Conservation (phyloP, 129 eudicot species). For the Mikania micrantha region DNA sequence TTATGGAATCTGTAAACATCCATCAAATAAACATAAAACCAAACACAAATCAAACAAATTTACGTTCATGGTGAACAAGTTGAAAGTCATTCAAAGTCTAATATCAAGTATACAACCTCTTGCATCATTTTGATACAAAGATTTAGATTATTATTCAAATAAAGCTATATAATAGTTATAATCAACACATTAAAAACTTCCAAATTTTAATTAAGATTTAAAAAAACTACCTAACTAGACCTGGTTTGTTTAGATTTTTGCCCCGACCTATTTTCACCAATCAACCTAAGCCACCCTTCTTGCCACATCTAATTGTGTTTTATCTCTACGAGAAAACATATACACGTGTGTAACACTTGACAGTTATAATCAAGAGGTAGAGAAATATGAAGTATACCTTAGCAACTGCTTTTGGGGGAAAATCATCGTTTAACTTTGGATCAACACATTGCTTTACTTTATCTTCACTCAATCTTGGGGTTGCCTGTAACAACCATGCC, state of each 20-base stretch:
- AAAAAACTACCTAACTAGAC: background rate
- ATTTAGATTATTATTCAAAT: background rate
- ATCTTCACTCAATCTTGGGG: conserved; percentile 83
- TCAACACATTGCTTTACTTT: conserved; percentile 89
- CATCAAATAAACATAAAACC: background rate
- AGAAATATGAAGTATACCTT: conserved; percentile 35
- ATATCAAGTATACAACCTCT: background rate
- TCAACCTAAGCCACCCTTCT: background rate
- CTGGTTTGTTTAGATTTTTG: background rate
- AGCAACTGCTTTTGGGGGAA: conserved; percentile 79
- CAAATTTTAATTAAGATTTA: background rate
- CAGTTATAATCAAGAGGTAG: background rate
- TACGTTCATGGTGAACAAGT: background rate
- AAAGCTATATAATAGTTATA: too few species aligned
- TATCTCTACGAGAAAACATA: background rate
- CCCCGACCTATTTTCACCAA: background rate
- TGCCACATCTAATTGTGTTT: background rate
- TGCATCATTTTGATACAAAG: background rate
- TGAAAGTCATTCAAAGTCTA: background rate
- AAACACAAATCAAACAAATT: background rate
- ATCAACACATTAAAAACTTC: background rate
- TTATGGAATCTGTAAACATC: background rate
- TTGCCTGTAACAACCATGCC: conserved; percentile 47
- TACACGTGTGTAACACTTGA: background rate
- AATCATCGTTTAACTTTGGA: conserved; percentile 69